These are phyloP conservation scores for Candida ovalis DNA, from an alignment of 805 yeast species.

Conservation along the genomic window DNA sequence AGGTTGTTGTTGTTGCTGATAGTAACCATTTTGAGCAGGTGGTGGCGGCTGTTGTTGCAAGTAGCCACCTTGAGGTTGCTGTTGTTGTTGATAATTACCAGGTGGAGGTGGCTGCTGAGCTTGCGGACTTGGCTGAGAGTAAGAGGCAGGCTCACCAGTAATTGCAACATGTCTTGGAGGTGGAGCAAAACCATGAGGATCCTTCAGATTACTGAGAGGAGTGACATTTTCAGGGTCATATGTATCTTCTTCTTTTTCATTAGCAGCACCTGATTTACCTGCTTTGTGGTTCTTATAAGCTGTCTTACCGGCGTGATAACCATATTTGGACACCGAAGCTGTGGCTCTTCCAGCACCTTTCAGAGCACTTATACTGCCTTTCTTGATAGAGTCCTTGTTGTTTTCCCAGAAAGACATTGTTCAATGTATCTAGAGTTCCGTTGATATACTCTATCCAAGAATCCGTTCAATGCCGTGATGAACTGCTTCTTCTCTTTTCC, in stretches of 20 bases:
- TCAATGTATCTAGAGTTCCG: not conserved
- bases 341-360: conserved; percentile 52
- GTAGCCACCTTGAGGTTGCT: conserved; percentile 3
- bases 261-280: conserved; percentile 21
- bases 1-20: conserved; percentile 8
- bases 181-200: conserved; percentile 35
- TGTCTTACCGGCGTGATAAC: conserved; percentile 39
- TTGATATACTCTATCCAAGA: not conserved
- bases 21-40: conserved; percentile 5
- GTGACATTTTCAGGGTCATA: conserved; percentile 13
- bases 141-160: conserved; percentile 18
- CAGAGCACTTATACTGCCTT: conserved; percentile 45
- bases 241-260: conserved; percentile 9
- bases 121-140: conserved; percentile 17
- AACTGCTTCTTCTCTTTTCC: too few species aligned
- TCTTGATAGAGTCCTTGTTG: conserved; percentile 48
- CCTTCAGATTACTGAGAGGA: conserved; percentile 20
- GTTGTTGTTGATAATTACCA: conserved; percentile 5
- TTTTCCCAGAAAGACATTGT: conserved; percentile 45
- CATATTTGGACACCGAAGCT: conserved; percentile 45
- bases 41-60: conserved; percentile 7
- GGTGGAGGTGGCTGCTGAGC: conserved; percentile 9
- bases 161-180: conserved; percentile 26
- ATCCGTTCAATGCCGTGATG: too few species aligned
- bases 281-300: conserved; percentile 43